phyloP scores from a whole-genome alignment of 2,329 filamentous ascomycete genomes.

The Pyrenophora tritici-repentis region DNA sequence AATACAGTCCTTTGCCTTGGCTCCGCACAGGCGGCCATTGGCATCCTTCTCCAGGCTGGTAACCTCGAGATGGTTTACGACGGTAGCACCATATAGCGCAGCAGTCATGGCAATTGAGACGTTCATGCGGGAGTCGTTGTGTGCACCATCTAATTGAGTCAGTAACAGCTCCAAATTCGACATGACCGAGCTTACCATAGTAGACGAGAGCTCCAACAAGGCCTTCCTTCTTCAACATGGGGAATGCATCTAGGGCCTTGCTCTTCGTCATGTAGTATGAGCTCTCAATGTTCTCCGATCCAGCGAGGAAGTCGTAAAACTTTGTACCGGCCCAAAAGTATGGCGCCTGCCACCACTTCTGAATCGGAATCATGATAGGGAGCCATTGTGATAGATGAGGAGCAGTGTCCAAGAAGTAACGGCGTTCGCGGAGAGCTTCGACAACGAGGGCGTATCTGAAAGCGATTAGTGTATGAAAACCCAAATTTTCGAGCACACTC shows the following conservation, averaged over 20 bases:
- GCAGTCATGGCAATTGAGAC: constrained; percentile 86
- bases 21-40: constrained; percentile 73
- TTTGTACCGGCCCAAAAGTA: constrained; percentile 81
- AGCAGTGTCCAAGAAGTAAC: constrained; percentile 81
- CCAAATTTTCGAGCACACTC: constrained; percentile 17
- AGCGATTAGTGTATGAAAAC: not conserved
- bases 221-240: constrained; percentile 81
- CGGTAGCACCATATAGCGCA: constrained; percentile 81
- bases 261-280: constrained; percentile 87
- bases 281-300: constrained; percentile 83
- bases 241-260: constrained; percentile 84
- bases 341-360: constrained; percentile 83
- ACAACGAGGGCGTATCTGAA: constrained; percentile 71
- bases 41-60: constrained; percentile 76
- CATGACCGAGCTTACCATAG: constrained; percentile 61
- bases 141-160: constrained; percentile 69
- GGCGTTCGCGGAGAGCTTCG: constrained; percentile 80
- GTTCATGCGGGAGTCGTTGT: constrained; percentile 93
- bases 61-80: constrained; percentile 84
- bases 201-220: constrained; percentile 84
- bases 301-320: constrained; percentile 82
- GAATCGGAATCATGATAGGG: constrained; percentile 80
- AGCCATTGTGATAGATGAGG: constrained; percentile 81
- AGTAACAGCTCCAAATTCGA: constrained; percentile 19
- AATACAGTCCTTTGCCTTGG: constrained; percentile 72